Evolutionary conservation across 805 yeast genomes (phyloP).

Genomic region (Lipomyces lipofer): DNA sequence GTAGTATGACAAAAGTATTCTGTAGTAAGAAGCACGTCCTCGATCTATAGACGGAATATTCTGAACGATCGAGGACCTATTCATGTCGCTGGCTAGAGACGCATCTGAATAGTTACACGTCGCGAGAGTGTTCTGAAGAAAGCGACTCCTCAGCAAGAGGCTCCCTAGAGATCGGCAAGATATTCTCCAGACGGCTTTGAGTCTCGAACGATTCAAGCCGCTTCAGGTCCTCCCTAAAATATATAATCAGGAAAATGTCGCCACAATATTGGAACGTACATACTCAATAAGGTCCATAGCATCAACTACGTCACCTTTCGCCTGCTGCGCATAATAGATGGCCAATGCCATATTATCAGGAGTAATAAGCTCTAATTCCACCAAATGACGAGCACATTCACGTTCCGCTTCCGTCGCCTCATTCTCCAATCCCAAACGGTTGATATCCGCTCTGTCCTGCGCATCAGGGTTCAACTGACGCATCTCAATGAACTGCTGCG

Average conservation of each 20-base stretch:
- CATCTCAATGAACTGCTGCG: conserved; percentile 22
- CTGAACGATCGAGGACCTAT: too few species aligned
- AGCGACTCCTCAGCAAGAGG: too few species aligned
- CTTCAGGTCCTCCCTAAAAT: conserved; percentile 20
- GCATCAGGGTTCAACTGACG: conserved; percentile 27
- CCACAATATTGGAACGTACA: neutral
- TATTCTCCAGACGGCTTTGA: conserved; percentile 16
- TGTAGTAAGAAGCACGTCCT: too few species aligned
- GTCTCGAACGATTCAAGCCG: conserved; percentile 18
- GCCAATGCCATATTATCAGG: conserved; percentile 28
- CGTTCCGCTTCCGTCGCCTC: conserved; percentile 23
- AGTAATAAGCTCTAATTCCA: conserved; percentile 24
- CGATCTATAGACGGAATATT: too few species aligned
- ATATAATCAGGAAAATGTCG: neutral
- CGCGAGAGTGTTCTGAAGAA: too few species aligned
- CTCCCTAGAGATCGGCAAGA: too few species aligned
- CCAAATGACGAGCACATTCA: conserved; percentile 23
- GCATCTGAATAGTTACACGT: too few species aligned
- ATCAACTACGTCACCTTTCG: conserved; percentile 26
- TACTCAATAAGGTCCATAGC: conserved; percentile 28
- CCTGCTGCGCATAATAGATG: conserved; percentile 28
- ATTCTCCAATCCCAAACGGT: conserved; percentile 25
- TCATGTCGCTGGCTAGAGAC: too few species aligned
- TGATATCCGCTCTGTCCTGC: conserved; percentile 26
- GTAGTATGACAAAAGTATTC: too few species aligned